Evolutionary conservation across 2,329 filamentous ascomycete genomes (phyloP).

Genomic region (Pseudogymnoascus verrucosus): DNA sequence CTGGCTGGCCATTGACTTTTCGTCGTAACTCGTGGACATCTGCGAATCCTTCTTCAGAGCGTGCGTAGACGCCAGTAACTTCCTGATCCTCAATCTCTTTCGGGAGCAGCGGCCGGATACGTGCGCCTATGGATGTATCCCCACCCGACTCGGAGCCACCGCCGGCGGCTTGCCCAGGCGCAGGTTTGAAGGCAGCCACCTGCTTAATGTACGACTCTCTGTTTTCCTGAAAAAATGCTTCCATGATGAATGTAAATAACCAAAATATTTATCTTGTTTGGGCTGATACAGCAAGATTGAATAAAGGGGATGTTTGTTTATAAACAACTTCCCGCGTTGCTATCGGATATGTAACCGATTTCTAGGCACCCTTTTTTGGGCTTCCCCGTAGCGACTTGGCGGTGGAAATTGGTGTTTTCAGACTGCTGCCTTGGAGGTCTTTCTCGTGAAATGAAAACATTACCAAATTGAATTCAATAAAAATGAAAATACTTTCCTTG

Average conservation of each 20-base stretch:
- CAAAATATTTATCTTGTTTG: background rate
- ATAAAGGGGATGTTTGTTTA: background rate
- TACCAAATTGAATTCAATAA: background rate
- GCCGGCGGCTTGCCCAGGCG: background rate
- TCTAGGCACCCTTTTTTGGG: background rate
- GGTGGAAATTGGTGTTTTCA: background rate
- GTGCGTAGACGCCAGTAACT: background rate
- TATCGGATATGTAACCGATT: background rate
- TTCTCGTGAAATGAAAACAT: background rate
- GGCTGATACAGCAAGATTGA: background rate
- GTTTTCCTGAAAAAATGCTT: background rate
- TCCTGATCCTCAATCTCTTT: background rate
- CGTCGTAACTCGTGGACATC: conserved; percentile 12
- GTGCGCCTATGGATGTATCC: conserved; percentile 4
- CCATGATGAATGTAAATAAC: background rate
- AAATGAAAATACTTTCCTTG: background rate
- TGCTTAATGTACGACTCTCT: background rate
- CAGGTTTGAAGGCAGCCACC: conserved; percentile 3
- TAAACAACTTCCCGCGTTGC: background rate
- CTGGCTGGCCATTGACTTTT: conserved; percentile 9
- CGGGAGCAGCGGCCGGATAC: conserved; percentile 8
- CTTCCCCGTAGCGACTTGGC: background rate
- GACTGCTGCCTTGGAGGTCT: background rate
- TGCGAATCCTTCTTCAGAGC: background rate
- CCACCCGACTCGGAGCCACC: background rate